Base-by-base conservation (phyloP, 208 protist genomes). In the Borovskyia barvae region DNA sequence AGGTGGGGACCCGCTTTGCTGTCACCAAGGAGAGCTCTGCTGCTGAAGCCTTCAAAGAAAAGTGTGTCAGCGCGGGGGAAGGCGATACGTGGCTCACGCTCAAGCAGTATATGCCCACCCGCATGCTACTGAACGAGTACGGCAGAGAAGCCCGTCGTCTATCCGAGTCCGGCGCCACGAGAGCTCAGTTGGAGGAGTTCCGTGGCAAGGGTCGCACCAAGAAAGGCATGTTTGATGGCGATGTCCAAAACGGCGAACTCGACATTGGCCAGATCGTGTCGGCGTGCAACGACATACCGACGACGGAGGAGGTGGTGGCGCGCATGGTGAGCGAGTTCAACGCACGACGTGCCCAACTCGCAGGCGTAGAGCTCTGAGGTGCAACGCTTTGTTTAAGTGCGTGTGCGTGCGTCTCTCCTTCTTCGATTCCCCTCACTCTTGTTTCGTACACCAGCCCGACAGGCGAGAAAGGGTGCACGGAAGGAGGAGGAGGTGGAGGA, bases 1-100 rank as follows among this genome's bases (percentile, higher is more conserved):
- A 88, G 64, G 54, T 88, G 14, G 85, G 82, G 50, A 92, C 85
- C 17, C 79, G 85, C 50, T 92, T 92, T 45, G 75, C 77, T 5
- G 48, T 82, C 25, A 92, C 85, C 12, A 63, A 74, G 57, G 85
- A 92, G 55, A 80, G 73, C 72, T 73, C 68, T 25, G 39, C 43
- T 12, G 45, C 71, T 6, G 66, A 88, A 36, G 72, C 41, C 2
- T 85, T 87, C 68, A 92, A 89, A 67, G 52, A 80, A 63, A 42
- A 36, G 14, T 72, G 77, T 28, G 64, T 69, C 2, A 25, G 60
- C 14, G 69, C 66, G 8, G 37, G 66, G 1, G 86, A 92, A 46
- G 48, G 63, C 11, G 57, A 80, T 14, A 95, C 85, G 33, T 77
- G 55, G 32, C 73, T 92, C 40, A 80, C 90, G n/a, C 56, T 93